Base-by-base conservation (phyloP, 2,329 filamentous ascomycete species). In the Penicillium fuscoglaucum region DNA sequence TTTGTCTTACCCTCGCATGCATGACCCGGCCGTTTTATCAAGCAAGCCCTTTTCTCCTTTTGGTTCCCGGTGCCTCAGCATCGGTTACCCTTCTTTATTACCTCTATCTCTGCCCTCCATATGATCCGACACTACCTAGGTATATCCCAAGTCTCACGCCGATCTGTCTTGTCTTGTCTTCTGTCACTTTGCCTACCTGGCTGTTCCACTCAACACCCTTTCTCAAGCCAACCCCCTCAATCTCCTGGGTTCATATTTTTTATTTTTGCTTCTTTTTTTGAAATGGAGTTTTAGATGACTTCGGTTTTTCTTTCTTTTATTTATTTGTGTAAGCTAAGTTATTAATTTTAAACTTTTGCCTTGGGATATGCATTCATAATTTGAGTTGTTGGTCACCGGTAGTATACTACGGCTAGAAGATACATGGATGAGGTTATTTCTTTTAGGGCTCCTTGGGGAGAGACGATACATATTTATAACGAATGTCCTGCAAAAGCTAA, bases 21-120 rank as follows among this genome's bases (percentile, higher is more conserved):
- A 66, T 67, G 60, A 58, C 58, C 39, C 58, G 54, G 58, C 57
- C 56, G 39, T 62, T 55, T 53, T 49, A 51, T 60, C 59, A 61
- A 66, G 62, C 64, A 61, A 62, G 61, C 60, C 62, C 51, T 47
- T 47, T 47, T 21, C 24, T 29, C 35, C 44, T 29, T 55, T 49
- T 39, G 55, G 28, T 52, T 39, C 45, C 53, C 54, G 55, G 45
- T 50, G 41, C 59, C 4, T 55, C 41, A 59, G 56, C 55, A 26
- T 44, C 41, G 47, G 45, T 15, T 43, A 45, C 24, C 15, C 46
- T 51, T 52, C 48, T 62, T 44, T 29, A 48, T 53, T 51, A 46
- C 33, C 46, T 44, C 45, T 29, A 35, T 46, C 28, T 29, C 28
- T 55, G 13, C 35, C 28, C 37, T 45, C 37, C 24, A 46, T 47